Conservation (phyloP, 306 rosid genomes). For the Dryas alaskensis region DNA sequence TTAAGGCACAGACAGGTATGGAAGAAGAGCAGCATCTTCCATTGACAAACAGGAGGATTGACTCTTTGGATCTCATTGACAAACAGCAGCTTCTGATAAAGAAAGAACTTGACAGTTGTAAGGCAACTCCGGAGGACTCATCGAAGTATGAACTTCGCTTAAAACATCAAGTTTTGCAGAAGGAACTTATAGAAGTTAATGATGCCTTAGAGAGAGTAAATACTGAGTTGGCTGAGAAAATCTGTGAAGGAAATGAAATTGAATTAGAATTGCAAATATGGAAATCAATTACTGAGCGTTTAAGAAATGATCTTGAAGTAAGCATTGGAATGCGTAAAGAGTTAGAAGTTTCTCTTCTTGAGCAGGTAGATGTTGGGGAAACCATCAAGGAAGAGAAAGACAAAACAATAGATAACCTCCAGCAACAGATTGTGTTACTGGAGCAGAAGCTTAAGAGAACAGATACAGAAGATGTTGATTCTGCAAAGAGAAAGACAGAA, state of each 20-base stretch:
- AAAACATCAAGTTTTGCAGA: slow-evolving; percentile 35
- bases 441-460: slow-evolving; percentile 41
- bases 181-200: slow-evolving; percentile 35
- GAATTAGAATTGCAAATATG: slow-evolving; percentile 68
- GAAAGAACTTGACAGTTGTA: slow-evolving; percentile 49
- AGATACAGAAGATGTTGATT: slow-evolving; percentile 37
- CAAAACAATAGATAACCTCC: slow-evolving; percentile 35
- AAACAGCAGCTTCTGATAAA: slow-evolving; percentile 37
- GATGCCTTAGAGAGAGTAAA: slow-evolving; percentile 47
- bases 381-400: slow-evolving; percentile 54
- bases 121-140: slow-evolving; percentile 59
- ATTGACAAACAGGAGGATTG: slow-evolving; percentile 33
- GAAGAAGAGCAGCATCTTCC: slow-evolving; percentile 36
- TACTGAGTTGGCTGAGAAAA: slow-evolving; percentile 47
- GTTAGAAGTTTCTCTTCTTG: slow-evolving; percentile 75
- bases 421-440: slow-evolving; percentile 41
- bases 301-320: slow-evolving; percentile 53
- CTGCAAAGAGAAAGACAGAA: slow-evolving; percentile 21
- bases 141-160: slow-evolving; percentile 37
- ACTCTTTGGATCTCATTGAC: slow-evolving; percentile 38
- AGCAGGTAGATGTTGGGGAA: slow-evolving; percentile 60
- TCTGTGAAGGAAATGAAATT: slow-evolving; percentile 54
- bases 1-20: slow-evolving; percentile 28
- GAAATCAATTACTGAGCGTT: slow-evolving; percentile 52
- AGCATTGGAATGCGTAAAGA: slow-evolving; percentile 45